Conservation (phyloP, 768 basidiomycete species). For the Tricholoma furcatifolium region DNA sequence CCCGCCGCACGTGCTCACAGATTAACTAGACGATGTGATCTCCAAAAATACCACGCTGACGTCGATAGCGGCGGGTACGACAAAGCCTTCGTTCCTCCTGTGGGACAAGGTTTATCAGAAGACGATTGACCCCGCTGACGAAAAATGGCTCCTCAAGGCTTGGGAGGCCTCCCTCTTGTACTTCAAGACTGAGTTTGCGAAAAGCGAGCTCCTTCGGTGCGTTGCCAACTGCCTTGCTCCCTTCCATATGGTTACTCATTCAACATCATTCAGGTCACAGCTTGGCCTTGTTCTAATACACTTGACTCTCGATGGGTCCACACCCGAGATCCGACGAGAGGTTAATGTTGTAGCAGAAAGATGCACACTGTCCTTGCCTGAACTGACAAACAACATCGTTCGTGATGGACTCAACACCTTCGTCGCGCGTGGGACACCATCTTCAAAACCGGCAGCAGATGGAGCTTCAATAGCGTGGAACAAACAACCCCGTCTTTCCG, state of each 20-base stretch:
- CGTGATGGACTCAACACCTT: slow-evolving; percentile 56
- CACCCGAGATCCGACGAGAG: slow-evolving; percentile 51
- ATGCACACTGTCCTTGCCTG: slow-evolving; percentile 39
- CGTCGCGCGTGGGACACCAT: slow-evolving; percentile 36
- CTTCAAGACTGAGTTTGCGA: slow-evolving; percentile 49
- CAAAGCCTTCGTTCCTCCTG: slow-evolving; percentile 83
- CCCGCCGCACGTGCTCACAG: background rate
- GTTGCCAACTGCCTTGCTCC: slow-evolving; percentile 14
- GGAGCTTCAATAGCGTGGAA: slow-evolving; percentile 34
- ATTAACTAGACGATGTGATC: slow-evolving; percentile 40
- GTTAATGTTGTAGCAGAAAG: slow-evolving; percentile 42
- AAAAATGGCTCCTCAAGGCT: slow-evolving; percentile 75
- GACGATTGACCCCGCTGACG: slow-evolving; percentile 56
- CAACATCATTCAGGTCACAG: slow-evolving; percentile 40
- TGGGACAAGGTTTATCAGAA: slow-evolving; percentile 89
- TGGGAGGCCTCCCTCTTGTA: slow-evolving; percentile 46
- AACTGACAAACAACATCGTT: slow-evolving; percentile 50
- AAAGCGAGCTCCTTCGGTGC: slow-evolving; percentile 57
- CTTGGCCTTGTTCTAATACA: slow-evolving; percentile 70
- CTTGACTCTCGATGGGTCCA: slow-evolving; percentile 58
- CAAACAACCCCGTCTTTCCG: slow-evolving; percentile 51
- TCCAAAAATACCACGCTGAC: slow-evolving; percentile 48
- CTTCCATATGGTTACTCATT: background rate
- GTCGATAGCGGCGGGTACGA: slow-evolving; percentile 42
- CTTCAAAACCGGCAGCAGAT: slow-evolving; percentile 28